A percentile compares a stretch with the other conserved stretches of the same genome.
Conservation (phyloP, 805 yeast species). For the Scheffersomyces spartinae region DNA sequence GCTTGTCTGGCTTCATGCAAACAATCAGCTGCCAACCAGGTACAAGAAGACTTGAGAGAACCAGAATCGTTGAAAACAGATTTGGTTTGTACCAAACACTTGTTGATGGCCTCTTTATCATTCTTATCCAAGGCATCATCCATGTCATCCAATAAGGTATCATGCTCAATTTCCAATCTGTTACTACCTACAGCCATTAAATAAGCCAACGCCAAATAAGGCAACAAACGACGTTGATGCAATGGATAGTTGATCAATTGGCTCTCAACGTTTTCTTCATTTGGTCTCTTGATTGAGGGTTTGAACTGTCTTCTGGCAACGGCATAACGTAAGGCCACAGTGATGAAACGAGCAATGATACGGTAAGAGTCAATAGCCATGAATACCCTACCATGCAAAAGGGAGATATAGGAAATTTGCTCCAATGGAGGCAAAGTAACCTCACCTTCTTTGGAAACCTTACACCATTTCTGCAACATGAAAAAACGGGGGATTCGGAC, state of each 20-base stretch:
- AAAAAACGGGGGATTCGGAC: conserved; percentile 33
- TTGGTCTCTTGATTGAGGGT: conserved; percentile 13
- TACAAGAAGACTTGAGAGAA: conserved; percentile 31
- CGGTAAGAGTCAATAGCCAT: conserved; percentile 35
- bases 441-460: conserved; percentile 27
- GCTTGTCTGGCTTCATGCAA: conserved; percentile 33
- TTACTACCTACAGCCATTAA: conserved; percentile 26
- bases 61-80: conserved; percentile 34
- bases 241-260: conserved; percentile 33
- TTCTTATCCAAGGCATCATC: conserved; percentile 25
- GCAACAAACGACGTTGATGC: conserved; percentile 35
- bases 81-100: conserved; percentile 26
- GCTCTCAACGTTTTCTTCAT: conserved; percentile 18
- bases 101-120: conserved; percentile 18
- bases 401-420: conserved; percentile 32
- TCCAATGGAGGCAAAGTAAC: conserved; percentile 33
- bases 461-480: conserved; percentile 35
- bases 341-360: conserved; percentile 28
- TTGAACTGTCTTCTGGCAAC: conserved; percentile 36
- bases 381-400: conserved; percentile 33
- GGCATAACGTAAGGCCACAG: conserved; percentile 34
- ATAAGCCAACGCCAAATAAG: conserved; percentile 30
- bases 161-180: conserved; percentile 24
- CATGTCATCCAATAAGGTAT: conserved; percentile 17
- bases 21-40: conserved; percentile 32